Percentiles rank a stretch among this genome's conserved stretches.
Conservation (phyloP, 345 rosid genomes). For the Leavenworthia alabamica region DNA sequence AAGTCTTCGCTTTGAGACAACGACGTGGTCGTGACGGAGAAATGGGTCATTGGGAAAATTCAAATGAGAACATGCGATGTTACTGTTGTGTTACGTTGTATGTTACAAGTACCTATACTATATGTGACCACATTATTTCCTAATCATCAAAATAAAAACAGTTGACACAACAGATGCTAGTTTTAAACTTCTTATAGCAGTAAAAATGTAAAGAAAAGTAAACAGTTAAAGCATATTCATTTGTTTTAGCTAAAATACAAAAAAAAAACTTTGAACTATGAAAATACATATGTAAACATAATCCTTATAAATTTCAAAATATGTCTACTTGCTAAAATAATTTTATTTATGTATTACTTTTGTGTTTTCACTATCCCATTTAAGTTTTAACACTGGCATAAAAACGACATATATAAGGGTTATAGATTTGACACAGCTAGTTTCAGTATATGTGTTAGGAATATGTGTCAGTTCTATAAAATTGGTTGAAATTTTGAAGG, state of each 20-base stretch:
- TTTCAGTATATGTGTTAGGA: conserved; percentile 16
- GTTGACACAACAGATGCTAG: conserved; percentile 24
- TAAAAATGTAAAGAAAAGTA: background rate
- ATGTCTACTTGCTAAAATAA: background rate
- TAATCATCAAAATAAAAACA: conserved; percentile 23
- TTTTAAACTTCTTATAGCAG: too few species aligned
- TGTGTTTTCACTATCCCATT: too few species aligned
- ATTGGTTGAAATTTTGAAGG: background rate
- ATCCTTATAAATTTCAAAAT: background rate
- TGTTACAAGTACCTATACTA: conserved; percentile 13
- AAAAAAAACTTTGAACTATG: background rate
- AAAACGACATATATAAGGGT: background rate
- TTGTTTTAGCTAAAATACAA: conserved; percentile 10
- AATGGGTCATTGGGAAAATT: conserved; percentile 25
- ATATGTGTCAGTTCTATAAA: conserved; percentile 15
- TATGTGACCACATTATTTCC: conserved; percentile 34
- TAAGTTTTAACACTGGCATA: background rate
- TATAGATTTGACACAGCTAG: conserved; percentile 4
- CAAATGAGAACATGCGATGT: conserved; percentile 33
- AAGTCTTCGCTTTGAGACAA: conserved; percentile 27
- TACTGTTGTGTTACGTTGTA: conserved; percentile 20
- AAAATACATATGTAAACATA: background rate
- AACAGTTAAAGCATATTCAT: background rate
- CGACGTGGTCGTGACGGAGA: conserved; percentile 34
- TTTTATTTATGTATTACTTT: background rate